Percentiles rank a stretch among this genome's conserved stretches.
These are phyloP conservation scores for Mercurialis annua DNA, from an alignment of 345 rosid species.

Conservation along the genomic window DNA sequence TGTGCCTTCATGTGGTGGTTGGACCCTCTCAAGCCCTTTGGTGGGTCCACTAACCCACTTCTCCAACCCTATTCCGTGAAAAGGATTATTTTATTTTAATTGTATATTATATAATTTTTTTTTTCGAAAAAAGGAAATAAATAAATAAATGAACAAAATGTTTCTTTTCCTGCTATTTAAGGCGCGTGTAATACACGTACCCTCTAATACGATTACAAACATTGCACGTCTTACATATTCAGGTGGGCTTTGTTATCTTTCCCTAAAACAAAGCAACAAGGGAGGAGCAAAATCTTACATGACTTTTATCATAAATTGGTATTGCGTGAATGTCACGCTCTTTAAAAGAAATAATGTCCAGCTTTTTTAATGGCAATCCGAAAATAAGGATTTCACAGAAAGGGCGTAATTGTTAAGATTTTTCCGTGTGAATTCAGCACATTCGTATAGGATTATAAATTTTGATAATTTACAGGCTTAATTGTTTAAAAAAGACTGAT, in stretches of 20 bases:
- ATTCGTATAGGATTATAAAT: too few species aligned
- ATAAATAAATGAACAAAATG: not conserved
- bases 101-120: too few species aligned
- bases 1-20: constrained; percentile 48
- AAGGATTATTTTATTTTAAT: not conserved
- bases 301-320: not conserved
- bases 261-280: constrained; percentile 4
- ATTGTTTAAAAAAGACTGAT: too few species aligned
- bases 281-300: not conserved
- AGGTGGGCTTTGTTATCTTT: not conserved
- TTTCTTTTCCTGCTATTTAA: not conserved
- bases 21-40: constrained; percentile 9
- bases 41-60: constrained; percentile 35
- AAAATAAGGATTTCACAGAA: too few species aligned
- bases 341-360: not conserved
- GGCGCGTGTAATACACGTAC: not conserved
- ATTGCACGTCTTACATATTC: not conserved
- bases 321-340: constrained; percentile 10
- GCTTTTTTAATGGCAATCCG: too few species aligned
- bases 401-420: not conserved
- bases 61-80: constrained; percentile 18
- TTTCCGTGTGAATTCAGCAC: too few species aligned
- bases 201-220: not conserved
- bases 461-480: too few species aligned
- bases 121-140: not conserved